Percentiles rank a stretch among this genome's conserved stretches.
Conservation (phyloP, 2,329 filamentous ascomycete genomes). For the Calycina herbarum region DNA sequence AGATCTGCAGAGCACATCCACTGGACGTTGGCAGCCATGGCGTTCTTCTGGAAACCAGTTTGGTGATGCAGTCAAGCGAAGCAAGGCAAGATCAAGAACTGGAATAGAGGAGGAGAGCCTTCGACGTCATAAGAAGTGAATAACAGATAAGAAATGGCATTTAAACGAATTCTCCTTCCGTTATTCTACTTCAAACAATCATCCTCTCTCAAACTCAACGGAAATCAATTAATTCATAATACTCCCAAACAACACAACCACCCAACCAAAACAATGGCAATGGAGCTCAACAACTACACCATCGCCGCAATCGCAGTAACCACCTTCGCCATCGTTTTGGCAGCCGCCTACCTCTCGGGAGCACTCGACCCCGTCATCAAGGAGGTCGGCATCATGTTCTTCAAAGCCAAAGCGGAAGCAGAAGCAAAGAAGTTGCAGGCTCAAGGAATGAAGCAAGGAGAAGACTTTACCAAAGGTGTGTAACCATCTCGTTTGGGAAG, state of each 20-base stretch:
- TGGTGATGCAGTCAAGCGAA: neutral
- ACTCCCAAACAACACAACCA: neutral
- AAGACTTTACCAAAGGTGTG: conserved; percentile 42
- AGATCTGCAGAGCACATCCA: no score
- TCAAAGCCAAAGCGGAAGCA: conserved; percentile 45
- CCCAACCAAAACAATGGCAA: neutral
- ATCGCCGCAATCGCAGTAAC: conserved; percentile 18
- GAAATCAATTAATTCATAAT: neutral
- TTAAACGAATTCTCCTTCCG: neutral
- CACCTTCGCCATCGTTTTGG: conserved; percentile 36
- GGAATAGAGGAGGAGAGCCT: neutral
- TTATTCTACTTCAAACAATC: neutral
- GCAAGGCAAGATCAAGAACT: conserved; percentile 5
- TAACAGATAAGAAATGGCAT: neutral
- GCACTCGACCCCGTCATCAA: conserved; percentile 42
- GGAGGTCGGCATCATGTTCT: conserved; percentile 40
- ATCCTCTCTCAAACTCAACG: neutral
- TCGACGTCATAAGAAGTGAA: neutral
- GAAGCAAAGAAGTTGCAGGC: conserved; percentile 43
- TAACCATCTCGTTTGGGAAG: conserved; percentile 3
- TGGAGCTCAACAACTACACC: neutral
- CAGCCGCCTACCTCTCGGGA: conserved; percentile 41
- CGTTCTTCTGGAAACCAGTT: no score
- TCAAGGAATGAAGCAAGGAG: conserved; percentile 41
- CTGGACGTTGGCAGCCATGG: no score